Evolutionary conservation across 345 rosid genomes (phyloP), one percentile per base, ranked within the genome.

Genomic region (Salix caprea): DNA sequence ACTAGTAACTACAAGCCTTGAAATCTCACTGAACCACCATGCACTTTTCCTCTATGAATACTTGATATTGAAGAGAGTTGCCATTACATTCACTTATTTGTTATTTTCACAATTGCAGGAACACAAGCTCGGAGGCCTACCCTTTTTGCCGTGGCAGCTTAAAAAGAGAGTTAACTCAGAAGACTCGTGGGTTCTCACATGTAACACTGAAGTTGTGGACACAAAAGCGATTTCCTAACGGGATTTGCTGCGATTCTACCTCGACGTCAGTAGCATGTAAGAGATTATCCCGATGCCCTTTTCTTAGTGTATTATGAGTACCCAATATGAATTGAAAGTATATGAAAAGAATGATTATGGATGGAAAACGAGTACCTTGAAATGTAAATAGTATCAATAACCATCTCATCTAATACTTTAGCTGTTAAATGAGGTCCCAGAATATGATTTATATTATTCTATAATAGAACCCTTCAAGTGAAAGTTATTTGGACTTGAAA

Each of bases 131-230:
- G 0, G 98, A 92, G 86, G 92, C 99, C 12, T 96, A 97, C 70
- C 99, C 97, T 16, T 96, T 93, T 73, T 92, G 97, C 79, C 91
- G 97, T 0, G 97, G 98, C n/a, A 93, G 87, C 84, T 82, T 96
- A 54, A 96, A 60, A 96, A 90, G 88, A 88, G 99, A 74, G 99
- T 96, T 23, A 93, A 93, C 71, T 96, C 97, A 0, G 96, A 93
- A 84, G 99, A 96, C 76, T 75, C 93, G 48, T 96, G 99, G 98
- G 99, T 96, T 81, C 87, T 96, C 65, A 96, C 96, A 1, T 90
- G 94, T 67, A 80, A 88, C 36, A 91, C 85, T 3, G 99, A 96
- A 71, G 97, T 96, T 77, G 91, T 91, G 16, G 99, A 93, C 80
- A 68, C 83, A 1, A 88, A 88, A 86, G 88, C 91, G 2, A 90